Conservation (phyloP, 768 basidiomycete species). For the Rhizopogon vinicolor region DNA sequence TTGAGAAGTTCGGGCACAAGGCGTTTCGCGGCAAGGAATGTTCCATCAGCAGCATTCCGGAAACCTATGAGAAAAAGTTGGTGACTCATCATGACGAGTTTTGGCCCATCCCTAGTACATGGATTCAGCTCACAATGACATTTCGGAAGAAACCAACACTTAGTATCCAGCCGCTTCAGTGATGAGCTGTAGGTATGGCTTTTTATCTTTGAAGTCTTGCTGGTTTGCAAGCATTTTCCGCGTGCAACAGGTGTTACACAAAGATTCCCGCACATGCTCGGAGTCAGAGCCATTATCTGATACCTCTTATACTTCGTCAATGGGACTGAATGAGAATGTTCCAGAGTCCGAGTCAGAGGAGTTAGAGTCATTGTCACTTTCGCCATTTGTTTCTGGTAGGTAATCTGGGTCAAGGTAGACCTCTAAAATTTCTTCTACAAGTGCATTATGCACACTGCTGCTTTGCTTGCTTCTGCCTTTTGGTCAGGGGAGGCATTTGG, state of each 20-base stretch:
- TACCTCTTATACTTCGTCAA: neutral
- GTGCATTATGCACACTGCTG: no score
- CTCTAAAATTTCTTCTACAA: neutral
- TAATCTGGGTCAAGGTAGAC: neutral
- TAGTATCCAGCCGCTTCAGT: conserved; percentile 16
- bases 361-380: neutral
- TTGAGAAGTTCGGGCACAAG: conserved; percentile 20
- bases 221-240: conserved; percentile 12
- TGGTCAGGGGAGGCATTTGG: no score
- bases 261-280: neutral
- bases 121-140: conserved; percentile 13
- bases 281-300: neutral
- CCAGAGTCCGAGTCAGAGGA: neutral
- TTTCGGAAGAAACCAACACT: conserved; percentile 8
- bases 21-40: conserved; percentile 16
- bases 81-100: neutral
- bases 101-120: conserved; percentile 7
- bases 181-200: conserved; percentile 13
- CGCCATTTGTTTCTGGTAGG: neutral
- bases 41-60: conserved; percentile 17
- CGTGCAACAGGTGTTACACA: conserved; percentile 14
- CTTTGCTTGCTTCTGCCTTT: no score
- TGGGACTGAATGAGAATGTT: neutral
- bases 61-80: conserved; percentile 9
- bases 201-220: conserved; percentile 15